Conservation (phyloP, 2,329 filamentous ascomycete genomes). For the Mycosphaerelloides madeirae region DNA sequence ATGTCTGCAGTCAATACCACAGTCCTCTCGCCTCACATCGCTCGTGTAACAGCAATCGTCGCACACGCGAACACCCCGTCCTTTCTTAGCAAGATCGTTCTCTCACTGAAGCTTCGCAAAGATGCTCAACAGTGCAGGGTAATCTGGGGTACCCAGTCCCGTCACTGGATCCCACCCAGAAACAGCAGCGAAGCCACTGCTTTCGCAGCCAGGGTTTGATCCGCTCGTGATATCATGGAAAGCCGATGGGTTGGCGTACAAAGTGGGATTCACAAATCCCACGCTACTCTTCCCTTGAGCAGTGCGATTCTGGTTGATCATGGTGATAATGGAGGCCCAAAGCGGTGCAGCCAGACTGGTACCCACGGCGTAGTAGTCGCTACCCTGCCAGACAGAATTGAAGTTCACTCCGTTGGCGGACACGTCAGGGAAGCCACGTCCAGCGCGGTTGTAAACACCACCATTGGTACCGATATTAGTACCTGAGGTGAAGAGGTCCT, state of each 20-base stretch:
- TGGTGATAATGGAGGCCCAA: constrained; percentile 42
- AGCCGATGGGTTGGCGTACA: constrained; percentile 32
- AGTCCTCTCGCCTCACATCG: no score
- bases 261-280: constrained; percentile 32
- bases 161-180: constrained; percentile 6
- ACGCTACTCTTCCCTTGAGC: constrained; percentile 22
- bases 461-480: constrained; percentile 3
- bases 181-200: constrained; percentile 3
- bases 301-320: constrained; percentile 28
- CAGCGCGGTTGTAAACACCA: constrained; percentile 26
- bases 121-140: no score
- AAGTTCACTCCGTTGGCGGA: constrained; percentile 31
- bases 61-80: no score
- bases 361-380: constrained; percentile 36
- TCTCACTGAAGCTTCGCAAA: no score
- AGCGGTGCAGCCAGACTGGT: constrained; percentile 48
- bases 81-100: no score
- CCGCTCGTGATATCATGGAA: constrained; percentile 37
- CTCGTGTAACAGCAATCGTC: no score
- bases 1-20: no score
- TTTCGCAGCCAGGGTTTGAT: constrained; percentile 33
- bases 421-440: constrained; percentile 34
- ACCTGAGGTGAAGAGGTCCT: constrained; percentile 6
- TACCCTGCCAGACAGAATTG: constrained; percentile 36
- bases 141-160: no score